Base-by-base conservation (phyloP, 768 basidiomycete species). In the Boletales sp. region DNA sequence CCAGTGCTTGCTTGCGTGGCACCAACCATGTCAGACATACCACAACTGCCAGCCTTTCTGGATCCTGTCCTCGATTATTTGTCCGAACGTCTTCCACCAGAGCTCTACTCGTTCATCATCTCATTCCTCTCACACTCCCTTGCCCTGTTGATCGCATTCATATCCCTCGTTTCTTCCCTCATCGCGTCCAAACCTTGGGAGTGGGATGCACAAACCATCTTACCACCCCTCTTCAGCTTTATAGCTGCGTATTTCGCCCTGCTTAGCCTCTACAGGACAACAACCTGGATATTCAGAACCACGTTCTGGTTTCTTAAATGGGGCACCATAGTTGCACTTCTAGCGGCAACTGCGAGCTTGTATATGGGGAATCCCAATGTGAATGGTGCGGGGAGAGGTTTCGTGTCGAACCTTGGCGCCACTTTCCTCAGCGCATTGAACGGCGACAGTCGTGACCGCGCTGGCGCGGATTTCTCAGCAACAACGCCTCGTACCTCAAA, bases 181-280 rank as follows among this genome's bases (percentile, higher is more conserved):
- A 39, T 79, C 13, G 70, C 76, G 24, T 75, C 76, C 42, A 70
- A 74, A 51, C 83, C 82, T 31, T 69, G 73, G 56, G 73, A 80
- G 54, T 88, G 85, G 86, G 78, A 86, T 58, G 72, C 74, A 7
- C 83, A 90, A 63, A 77, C 76, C 27, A 62, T 90, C 41, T 60
- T 91, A 17, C 87, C 89, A 8, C 89, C 89, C 1, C 68, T 90
- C 61, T 80, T 92, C 60, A 84, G 80, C 51, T 66, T 91, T 29
- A 66, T 90, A 45, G 75, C 78, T 5, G 83, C 87, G 17, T 92
- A 91, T 67, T 75, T 90, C 52, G 86, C 87, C 4, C 73, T 92
- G n/a, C 53, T 83, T 37, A 87, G 82, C 63, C 67, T 90, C 45
- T 90, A 90, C 69, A 84, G 87, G 52, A 90, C 90, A 5, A 84